Base-by-base conservation (phyloP, 1,284 basidiomycete genomes). In the Pseudozyma sp. region DNA sequence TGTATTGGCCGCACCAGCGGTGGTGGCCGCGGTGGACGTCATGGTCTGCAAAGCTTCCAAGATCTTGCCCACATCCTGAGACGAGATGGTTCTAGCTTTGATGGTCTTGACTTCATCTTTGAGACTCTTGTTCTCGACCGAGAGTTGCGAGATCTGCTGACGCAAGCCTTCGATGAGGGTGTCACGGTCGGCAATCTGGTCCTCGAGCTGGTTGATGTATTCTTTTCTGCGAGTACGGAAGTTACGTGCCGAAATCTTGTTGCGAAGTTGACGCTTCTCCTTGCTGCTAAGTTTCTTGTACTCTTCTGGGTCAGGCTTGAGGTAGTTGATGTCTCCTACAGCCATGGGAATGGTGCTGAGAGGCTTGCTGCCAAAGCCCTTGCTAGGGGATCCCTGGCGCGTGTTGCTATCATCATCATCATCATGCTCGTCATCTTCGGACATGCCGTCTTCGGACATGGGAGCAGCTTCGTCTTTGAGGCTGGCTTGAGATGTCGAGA, bases 171-270 rank as follows among this genome's bases (percentile, higher is more conserved):
- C 91, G 77, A 99, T 93, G 65, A 97, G 89, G 31, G 90, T 88
- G 87, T 99, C 96, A 44, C 96, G 91, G 81, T 96, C 93, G 38
- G 92, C 92, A 80, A 98, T 93, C 86, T 97, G 93, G 52, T 91
- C 92, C 86, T 98, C 96, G 58, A 97, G 90, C 0, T 93, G 93
- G 8, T 91, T 89, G 72, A 97, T 96, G 86, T 97, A 96, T 86
- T 97, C 95, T 88, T 98, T 97, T 86, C 95, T 89, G 49, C 95
- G 88, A 39, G 95, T 93, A 35, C 96, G 89, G 87, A 98, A 97
- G 84, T 96, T 97, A 66, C 95, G 88, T 1, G 96, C 96, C 77
- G 91, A 93, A 72, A 98, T 95, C 90, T 98, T 98, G 88, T 98
- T 98, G 63, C 96, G 87, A 43, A 98, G 88, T 86, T 98, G 96